Base-by-base conservation (phyloP, 2,329 filamentous ascomycete genomes). In the Stachybotrys elegans region DNA sequence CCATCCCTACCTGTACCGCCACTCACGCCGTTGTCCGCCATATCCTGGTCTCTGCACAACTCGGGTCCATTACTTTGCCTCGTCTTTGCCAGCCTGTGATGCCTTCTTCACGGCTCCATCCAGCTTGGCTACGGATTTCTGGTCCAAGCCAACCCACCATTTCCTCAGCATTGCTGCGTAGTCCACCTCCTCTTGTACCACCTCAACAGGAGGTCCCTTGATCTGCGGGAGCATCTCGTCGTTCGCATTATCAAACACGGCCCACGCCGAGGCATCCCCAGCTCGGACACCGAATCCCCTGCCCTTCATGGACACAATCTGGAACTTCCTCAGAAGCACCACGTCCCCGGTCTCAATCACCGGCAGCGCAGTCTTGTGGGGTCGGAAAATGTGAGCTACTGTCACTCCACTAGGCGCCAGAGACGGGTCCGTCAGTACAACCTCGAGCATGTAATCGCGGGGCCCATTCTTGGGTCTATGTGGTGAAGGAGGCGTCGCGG, bases 221-320 rank as follows among this genome's bases (percentile, higher is more conserved):
- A 83, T 73, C 61, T 83, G 75, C 34, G 75, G 65, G 35, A 71
- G 60, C 54, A 58, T 56, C 44, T 64, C 58, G 42, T 58, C 55
- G 37, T 65, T 60, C 4, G 61, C 61, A 31, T 63, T 61, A 51
- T 81, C 76, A 49, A 79, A 83, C 4, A 84, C 77, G 2, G 77
- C 80, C 76, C 81, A 84, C 43, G 76, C 74, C 14, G 78, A 82
- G 25, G 64, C 67, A 36, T 76, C 75, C n/a, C 67, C 70, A n/a
- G 70, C 71, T 39, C 71, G 65, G 40, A 83, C 61, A 1, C 76
- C 79, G 48, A 78, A 81, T 2, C 75, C 79, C 42, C 73, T 73
- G 37, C 68, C 68, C 46, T 73, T 72, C 41, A 82, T 61, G 3
- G 78, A 67, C 34, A 73, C 66, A 13, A 81, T 74, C 22, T 69